A percentile compares a stretch with the other conserved stretches of the same genome.
Conservation (phyloP, 345 rosid species). For the Pseudoturritis turrita region DNA sequence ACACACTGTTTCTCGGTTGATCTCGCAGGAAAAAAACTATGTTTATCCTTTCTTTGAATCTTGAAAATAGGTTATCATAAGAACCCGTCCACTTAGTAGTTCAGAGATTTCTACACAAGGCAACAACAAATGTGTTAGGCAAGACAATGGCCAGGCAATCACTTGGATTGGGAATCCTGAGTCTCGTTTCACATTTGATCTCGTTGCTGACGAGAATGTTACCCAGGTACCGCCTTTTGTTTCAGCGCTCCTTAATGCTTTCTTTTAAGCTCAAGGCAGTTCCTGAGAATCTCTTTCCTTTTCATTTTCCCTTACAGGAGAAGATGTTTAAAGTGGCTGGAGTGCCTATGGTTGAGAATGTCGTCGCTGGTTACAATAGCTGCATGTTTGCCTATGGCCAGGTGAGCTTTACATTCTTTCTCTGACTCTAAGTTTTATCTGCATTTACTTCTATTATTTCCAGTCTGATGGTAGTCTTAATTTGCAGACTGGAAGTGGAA, state of each 20-base stretch:
- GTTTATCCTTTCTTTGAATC: background rate
- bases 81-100: constrained; percentile 80
- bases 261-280: background rate
- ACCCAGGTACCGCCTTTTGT: constrained; percentile 52
- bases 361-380: constrained; percentile 92
- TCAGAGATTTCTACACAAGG: constrained; percentile 88
- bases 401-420: constrained; percentile 42
- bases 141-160: constrained; percentile 76
- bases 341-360: constrained; percentile 95
- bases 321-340: constrained; percentile 87
- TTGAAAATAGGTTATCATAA: constrained; percentile 67
- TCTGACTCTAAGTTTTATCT: background rate
- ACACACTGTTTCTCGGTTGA: background rate
- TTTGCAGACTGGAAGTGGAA: constrained; percentile 96
- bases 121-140: constrained; percentile 64
- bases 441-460: background rate
- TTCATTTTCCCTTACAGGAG: constrained; percentile 48
- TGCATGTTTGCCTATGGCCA: constrained; percentile 99
- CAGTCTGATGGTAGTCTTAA: constrained; percentile 5
- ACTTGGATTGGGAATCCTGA: constrained; percentile 94
- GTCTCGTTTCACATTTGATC: constrained; percentile 87
- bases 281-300: background rate
- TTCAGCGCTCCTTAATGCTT: background rate
- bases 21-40: background rate
- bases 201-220: constrained; percentile 85